Evolutionary conservation across 148 eudicot genomes (phyloP), one percentile per base, ranked within the genome.

Genomic region (Fagopyrum tataricum): DNA sequence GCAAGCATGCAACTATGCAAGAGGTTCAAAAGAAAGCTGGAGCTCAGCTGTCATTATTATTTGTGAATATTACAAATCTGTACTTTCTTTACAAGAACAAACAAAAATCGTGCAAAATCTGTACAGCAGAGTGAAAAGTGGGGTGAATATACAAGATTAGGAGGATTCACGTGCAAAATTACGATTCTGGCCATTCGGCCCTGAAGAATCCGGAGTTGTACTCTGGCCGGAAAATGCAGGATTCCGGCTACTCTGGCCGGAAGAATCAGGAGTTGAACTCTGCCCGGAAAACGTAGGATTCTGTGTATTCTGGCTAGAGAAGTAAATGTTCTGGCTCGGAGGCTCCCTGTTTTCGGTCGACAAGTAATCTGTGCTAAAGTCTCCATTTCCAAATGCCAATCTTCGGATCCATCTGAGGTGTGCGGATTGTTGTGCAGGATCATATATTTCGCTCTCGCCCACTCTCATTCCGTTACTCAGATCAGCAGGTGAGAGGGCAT

Each of bases 391-490:
- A 84, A 90, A 89, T 11, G 94, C 96, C 92, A 91, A 85, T 78
- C 84, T 82, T 72, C 75, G 82, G 76, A 93, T 86, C 83, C 84
- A 76, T 81, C 92, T 73, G 40, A 93, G 80, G 61, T 91, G 88
- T 17, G 91, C 90, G 73, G 98, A 93, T 77, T 86, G 89, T 72
- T 82, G 82, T 0, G 88, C 83, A 55, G 91, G 78, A 73, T 87
- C 76, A 70, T 79, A 86, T 20, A 87, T 75, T 77, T 81, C 78
- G 76, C 98, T 93, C 72, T 91, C 92, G 5, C 98, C 98, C 31
- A 89, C 87, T 81, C 79, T 88, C 85, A 93, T 85, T 77, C 97
- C 98, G 21, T 93, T 93, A 61, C 85, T 85, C 70, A 91, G 76
- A 79, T 93, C 98, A 6, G 90, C 67, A 71, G 79, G 74, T 4